These are phyloP conservation scores for Aspergillus awamori DNA, from an alignment of 2,329 filamentous ascomycete genomes.

Conservation along the genomic window DNA sequence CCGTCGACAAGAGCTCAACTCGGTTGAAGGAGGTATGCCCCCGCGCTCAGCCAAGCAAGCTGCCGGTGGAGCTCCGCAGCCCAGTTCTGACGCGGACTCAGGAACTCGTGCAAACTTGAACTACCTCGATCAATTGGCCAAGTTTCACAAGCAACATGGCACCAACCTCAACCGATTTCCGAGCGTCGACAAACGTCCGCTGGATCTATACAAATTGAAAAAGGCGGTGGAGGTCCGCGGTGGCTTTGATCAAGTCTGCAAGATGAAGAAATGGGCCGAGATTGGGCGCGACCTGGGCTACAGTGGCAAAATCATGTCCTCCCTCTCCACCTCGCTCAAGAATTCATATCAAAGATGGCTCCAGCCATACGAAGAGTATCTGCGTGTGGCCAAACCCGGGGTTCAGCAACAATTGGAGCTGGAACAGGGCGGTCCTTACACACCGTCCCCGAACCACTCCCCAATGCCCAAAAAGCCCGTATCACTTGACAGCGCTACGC, in stretches of 20 bases:
- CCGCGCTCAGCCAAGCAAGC: slow-evolving; percentile 32
- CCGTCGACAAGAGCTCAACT: slow-evolving; percentile 93
- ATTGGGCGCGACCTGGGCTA: slow-evolving; percentile 96
- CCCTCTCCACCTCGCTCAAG: slow-evolving; percentile 93
- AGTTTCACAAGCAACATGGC: slow-evolving; percentile 96
- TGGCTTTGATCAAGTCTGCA: slow-evolving; percentile 95
- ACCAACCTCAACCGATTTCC: slow-evolving; percentile 92
- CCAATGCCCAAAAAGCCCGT: slow-evolving; percentile 63
- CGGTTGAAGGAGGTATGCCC: slow-evolving; percentile 86
- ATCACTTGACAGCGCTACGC: slow-evolving; percentile 47
- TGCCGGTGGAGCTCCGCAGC: slow-evolving; percentile 35
- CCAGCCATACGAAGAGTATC: slow-evolving; percentile 93
- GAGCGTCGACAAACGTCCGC: slow-evolving; percentile 94
- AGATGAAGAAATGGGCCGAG: slow-evolving; percentile 98
- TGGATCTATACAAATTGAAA: slow-evolving; percentile 93
- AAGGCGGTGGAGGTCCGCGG: slow-evolving; percentile 94
- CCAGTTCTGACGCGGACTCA: slow-evolving; percentile 51
- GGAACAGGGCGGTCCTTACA: slow-evolving; percentile 89
- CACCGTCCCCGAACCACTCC: slow-evolving; percentile 72
- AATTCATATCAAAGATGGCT: slow-evolving; percentile 98
- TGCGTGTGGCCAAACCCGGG: slow-evolving; percentile 85
- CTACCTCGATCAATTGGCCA: slow-evolving; percentile 90
- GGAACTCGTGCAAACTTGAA: slow-evolving; percentile 93
- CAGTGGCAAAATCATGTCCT: slow-evolving; percentile 99
- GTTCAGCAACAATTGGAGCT: slow-evolving; percentile 95